Percentiles rank a stretch among this genome's conserved stretches.
phyloP scores from a whole-genome alignment of 1,284 basidiomycete genomes.

The Peniophora sp. region DNA sequence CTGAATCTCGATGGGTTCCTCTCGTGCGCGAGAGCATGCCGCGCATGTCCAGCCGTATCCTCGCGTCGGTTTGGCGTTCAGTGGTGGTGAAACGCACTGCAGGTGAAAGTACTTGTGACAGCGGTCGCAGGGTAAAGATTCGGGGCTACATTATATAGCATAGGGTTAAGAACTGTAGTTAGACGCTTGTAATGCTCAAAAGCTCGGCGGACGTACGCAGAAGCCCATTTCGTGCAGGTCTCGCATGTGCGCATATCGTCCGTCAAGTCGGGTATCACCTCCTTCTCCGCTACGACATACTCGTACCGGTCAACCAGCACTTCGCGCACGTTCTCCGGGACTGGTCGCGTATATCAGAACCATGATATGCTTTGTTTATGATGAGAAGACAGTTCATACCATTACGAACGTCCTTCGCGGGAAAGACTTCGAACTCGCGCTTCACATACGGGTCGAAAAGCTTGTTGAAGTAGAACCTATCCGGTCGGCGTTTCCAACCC shows the following conservation, averaged over 20 bases:
- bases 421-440: conserved; percentile 95
- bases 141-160: too few species aligned
- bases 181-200: conserved; percentile 3
- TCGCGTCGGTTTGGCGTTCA: conserved; percentile 91
- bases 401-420: conserved; percentile 82
- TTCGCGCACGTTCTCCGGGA: conserved; percentile 73
- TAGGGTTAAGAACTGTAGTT: too few species aligned
- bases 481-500: conserved; percentile 93
- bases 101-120: conserved; percentile 97
- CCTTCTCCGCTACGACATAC: conserved; percentile 91
- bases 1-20: conserved; percentile 79
- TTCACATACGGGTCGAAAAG: conserved; percentile 97
- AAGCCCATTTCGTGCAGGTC: conserved; percentile 83
- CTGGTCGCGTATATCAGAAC: conserved; percentile 29
- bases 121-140: conserved; percentile 89
- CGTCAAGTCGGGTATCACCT: conserved; percentile 85
- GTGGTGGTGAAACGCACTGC: conserved; percentile 86
- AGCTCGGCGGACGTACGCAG: conserved; percentile 53
- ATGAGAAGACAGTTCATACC: conserved; percentile 56
- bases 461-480: conserved; percentile 92
- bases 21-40: conserved; percentile 82
- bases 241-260: conserved; percentile 82
- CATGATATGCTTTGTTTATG: background rate
- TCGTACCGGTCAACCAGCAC: conserved; percentile 81
- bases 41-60: conserved; percentile 99